These are phyloP conservation scores for Penicillium sp. DNA, from an alignment of 2,329 filamentous ascomycete species.

Conservation along the genomic window DNA sequence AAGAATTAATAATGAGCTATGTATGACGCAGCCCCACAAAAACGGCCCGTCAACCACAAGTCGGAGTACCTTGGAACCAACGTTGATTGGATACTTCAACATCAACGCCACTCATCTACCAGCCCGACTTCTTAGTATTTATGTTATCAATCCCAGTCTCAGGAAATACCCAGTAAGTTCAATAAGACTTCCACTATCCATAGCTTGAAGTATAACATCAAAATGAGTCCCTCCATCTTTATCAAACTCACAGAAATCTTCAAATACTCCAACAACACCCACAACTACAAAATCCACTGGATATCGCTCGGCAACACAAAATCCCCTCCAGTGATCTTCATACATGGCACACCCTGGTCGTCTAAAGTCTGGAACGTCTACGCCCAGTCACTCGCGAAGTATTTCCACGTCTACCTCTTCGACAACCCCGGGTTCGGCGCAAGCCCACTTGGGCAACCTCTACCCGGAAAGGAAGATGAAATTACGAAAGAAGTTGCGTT, in stretches of 20 bases:
- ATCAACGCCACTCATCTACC: background rate
- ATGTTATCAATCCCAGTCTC: background rate
- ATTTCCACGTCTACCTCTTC: constrained; percentile 46
- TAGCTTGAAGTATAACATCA: background rate
- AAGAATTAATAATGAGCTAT: no score
- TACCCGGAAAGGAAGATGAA: constrained; percentile 14
- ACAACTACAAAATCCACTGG: constrained; percentile 33
- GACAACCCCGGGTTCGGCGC: constrained; percentile 50
- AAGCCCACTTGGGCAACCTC: constrained; percentile 31
- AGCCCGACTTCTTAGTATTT: background rate
- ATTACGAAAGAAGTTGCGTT: constrained; percentile 29
- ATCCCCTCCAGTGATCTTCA: constrained; percentile 41
- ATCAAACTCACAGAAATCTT: constrained; percentile 27
- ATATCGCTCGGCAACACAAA: constrained; percentile 33
- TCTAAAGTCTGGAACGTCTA: constrained; percentile 42
- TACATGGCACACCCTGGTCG: constrained; percentile 53
- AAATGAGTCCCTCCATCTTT: background rate
- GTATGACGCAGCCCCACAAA: background rate
- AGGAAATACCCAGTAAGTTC: no score
- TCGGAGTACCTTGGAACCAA: background rate
- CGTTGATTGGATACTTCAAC: background rate
- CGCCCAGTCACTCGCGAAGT: constrained; percentile 35
- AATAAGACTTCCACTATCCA: background rate
- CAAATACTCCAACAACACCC: constrained; percentile 27
- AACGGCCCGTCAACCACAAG: background rate